Evolutionary conservation across 306 rosid genomes (phyloP).

Genomic region (Quercus mongolica): DNA sequence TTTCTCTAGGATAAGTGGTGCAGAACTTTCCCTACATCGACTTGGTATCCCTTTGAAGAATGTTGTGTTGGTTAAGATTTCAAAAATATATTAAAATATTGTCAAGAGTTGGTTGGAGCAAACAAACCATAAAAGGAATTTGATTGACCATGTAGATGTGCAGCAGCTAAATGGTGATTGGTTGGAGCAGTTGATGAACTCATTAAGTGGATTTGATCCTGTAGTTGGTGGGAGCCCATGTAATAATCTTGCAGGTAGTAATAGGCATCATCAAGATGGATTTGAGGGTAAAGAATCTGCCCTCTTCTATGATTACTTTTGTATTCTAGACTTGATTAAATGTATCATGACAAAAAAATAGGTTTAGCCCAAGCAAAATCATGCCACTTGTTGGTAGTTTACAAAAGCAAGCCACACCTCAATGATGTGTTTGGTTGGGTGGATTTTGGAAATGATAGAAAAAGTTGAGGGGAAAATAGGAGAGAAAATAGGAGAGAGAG

Average conservation of each 20-base stretch:
- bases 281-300: slow-evolving; percentile 80
- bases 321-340: slow-evolving; percentile 72
- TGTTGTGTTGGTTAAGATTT: slow-evolving; percentile 75
- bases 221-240: slow-evolving; percentile 92
- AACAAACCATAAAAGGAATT: slow-evolving; percentile 68
- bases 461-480: no score
- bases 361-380: no score
- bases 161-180: slow-evolving; percentile 43
- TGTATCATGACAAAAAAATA: slow-evolving; percentile 22
- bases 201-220: slow-evolving; percentile 79
- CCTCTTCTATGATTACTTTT: slow-evolving; percentile 64
- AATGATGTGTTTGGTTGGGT: no score
- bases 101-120: slow-evolving; percentile 98
- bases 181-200: slow-evolving; percentile 48
- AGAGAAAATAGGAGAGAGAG: no score
- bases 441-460: no score
- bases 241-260: slow-evolving; percentile 87
- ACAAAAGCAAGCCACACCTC: no score
- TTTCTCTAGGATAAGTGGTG: slow-evolving; percentile 93
- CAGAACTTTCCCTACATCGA: slow-evolving; percentile 83
- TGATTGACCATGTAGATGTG: slow-evolving; percentile 60
- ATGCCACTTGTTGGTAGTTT: no score
- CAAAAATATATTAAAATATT: slow-evolving; percentile 64
- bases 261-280: slow-evolving; percentile 75
- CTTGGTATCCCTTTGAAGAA: slow-evolving; percentile 72